Evolutionary conservation across 441 rosid species (phyloP), one percentile per base, ranked within the genome.

Genomic region (Biscutella laevigata): DNA sequence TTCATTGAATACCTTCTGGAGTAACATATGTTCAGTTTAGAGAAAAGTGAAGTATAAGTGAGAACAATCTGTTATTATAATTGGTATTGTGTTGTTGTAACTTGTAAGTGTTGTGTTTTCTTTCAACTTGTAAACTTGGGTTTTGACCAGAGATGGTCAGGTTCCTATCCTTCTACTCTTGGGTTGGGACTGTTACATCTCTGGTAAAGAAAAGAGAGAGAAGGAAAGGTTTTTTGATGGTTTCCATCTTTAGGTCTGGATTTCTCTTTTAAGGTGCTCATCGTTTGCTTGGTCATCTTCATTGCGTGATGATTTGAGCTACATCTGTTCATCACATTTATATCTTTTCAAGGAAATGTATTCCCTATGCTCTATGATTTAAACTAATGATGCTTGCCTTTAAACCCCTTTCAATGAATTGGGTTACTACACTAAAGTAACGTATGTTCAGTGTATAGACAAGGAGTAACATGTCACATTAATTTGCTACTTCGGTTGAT

Each of bases 301-400:
- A 16, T 58, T 53, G 4, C 2, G 65, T 72, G 73, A 36, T 72
- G 79, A 27, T 66, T 21, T 61, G 69, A 69, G 84, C 82, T 82
- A 74, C 84, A 82, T 78, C 80, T 81, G 84, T 74, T 68, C 66
- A 61, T 9, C 66, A 60, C 58, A 77, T 2, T 53, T 6, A 9
- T 29, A 21, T 27, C 1, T 13, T 46, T 28, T 6, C 1, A 36
- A 16, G 3, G 8, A 42, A 35, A 25, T 2, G 0, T 16, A 6
- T 19, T 24, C 27, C 1, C 0, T n/a, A 5, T 2, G 44, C 2
- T 60, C 27, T 28, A 6, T 3, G 1, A 5, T 40, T 48, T 41
- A 6, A 20, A 30, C 4, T 42, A 5, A 9, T 39, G 24, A 19
- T 29, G 15, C 21, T 44, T 33, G 3, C 32, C 14, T 14, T 4